Evolutionary conservation across 306 rosid genomes (phyloP).

Genomic region (Bauhinia variegata): DNA sequence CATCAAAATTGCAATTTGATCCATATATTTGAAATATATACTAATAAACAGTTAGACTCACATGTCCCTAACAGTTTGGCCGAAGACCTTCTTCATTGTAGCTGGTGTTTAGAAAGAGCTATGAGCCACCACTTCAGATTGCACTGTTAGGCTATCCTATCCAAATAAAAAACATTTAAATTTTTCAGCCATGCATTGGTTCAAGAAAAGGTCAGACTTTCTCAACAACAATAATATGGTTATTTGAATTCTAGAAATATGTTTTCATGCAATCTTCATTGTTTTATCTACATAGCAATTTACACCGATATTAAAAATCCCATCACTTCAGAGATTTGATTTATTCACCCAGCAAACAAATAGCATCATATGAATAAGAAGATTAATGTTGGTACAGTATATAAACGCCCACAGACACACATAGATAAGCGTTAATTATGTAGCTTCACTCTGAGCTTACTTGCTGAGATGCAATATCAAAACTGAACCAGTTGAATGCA

Average conservation of each 20-base stretch:
- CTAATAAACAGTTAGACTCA: conserved; percentile 48
- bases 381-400: background rate
- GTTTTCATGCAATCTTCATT: background rate
- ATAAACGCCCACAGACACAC: background rate
- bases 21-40: background rate
- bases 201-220: conserved; percentile 29
- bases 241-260: conserved; percentile 14
- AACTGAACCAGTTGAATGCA: conserved; percentile 4
- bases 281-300: background rate
- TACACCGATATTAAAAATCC: conserved; percentile 4
- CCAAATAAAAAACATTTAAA: conserved; percentile 33
- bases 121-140: conserved; percentile 40
- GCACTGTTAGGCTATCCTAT: conserved; percentile 38
- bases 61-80: conserved; percentile 97
- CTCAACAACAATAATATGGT: conserved; percentile 16
- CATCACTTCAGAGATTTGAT: background rate
- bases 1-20: conserved; percentile 13
- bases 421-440: background rate
- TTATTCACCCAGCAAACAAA: conserved; percentile 7
- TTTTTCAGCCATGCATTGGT: background rate
- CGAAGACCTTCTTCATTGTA: conserved; percentile 91
- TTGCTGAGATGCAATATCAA: background rate
- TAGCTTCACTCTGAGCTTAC: background rate
- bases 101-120: conserved; percentile 40
- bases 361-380: background rate